These are phyloP conservation scores for Phytopythium aichiense DNA, from an alignment of 352 stramenopile genomes.

Conservation along the genomic window DNA sequence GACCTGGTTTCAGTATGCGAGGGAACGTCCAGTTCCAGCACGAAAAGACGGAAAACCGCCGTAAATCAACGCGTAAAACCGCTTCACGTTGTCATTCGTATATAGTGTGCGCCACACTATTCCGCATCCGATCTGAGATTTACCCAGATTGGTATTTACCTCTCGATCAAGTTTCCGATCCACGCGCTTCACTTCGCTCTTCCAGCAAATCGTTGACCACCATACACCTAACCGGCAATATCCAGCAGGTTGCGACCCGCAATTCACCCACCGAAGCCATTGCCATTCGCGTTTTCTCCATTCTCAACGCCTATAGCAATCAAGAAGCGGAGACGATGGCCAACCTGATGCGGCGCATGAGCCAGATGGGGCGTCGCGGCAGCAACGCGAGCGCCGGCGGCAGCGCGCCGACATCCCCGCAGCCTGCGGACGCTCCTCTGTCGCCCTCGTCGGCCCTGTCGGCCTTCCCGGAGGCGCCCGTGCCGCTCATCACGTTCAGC, in stretches of 20 bases:
- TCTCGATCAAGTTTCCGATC: neutral
- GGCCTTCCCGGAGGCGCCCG: constrained; percentile 69
- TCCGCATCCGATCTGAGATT: constrained; percentile 1
- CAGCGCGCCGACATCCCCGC: neutral
- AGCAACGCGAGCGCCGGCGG: constrained; percentile 7
- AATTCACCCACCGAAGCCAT: too few relatives aligned
- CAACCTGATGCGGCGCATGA: constrained; percentile 6
- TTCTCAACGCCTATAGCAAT: neutral
- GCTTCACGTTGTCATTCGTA: too few relatives aligned
- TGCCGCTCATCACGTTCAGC: constrained; percentile 84
- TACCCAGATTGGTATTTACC: neutral
- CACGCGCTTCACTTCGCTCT: too few relatives aligned
- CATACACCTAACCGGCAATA: neutral
- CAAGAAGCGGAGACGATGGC: neutral
- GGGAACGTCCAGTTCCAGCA: too few relatives aligned
- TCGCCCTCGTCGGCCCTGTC: constrained; percentile 21
- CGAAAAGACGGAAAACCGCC: too few relatives aligned
- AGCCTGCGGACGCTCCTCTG: constrained; percentile 6
- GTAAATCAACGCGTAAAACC: too few relatives aligned
- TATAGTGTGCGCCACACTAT: neutral
- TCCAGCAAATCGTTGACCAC: neutral
- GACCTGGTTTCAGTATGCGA: too few relatives aligned
- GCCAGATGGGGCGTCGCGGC: constrained; percentile 3
- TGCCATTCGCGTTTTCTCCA: neutral
- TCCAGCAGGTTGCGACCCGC: neutral